phyloP scores from a whole-genome alignment of 768 basidiomycete species.

The Myochromella boudieri region DNA sequence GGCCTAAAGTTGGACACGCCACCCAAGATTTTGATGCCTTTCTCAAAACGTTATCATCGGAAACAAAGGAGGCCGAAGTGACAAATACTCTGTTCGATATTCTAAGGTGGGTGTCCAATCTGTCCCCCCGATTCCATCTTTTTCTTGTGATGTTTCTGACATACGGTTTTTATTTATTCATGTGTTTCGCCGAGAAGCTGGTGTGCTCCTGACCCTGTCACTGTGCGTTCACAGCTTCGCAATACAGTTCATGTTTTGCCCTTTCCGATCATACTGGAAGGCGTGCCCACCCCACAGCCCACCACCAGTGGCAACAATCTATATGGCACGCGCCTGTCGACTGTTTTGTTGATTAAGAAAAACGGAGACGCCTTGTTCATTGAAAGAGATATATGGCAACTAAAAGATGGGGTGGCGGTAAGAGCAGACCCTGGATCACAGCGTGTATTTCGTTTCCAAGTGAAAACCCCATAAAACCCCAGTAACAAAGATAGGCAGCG shows the following conservation, averaged over 20 bases:
- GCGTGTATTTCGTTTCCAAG: constrained; percentile 52
- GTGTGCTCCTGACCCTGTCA: constrained; percentile 43
- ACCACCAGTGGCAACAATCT: constrained; percentile 20
- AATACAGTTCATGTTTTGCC: constrained; percentile 67
- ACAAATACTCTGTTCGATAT: constrained; percentile 61
- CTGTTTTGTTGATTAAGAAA: constrained; percentile 63
- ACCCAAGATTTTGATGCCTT: constrained; percentile 42
- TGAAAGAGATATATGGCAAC: constrained; percentile 69
- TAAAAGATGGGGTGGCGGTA: constrained; percentile 38
- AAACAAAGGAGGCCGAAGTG: constrained; percentile 50
- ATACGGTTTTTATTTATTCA: constrained; percentile 13
- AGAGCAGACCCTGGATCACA: constrained; percentile 41
- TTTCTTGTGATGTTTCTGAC: constrained; percentile 24
- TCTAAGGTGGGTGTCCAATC: constrained; percentile 61
- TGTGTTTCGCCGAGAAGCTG: constrained; percentile 43
- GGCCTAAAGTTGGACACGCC: constrained; percentile 77
- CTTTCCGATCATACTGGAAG: constrained; percentile 35
- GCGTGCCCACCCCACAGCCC: constrained; percentile 12
- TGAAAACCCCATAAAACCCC: constrained; percentile 18
- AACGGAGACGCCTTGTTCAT: constrained; percentile 63
- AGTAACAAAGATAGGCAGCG: constrained; percentile 1
- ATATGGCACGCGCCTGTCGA: constrained; percentile 76
- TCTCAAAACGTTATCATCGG: constrained; percentile 35
- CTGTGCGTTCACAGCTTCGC: constrained; percentile 51
- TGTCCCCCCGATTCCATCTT: constrained; percentile 14